A percentile compares a stretch with the other conserved stretches of the same genome.
Conservation (phyloP, 176 grass and related monocot species). For the Triticum dicoccoides region DNA sequence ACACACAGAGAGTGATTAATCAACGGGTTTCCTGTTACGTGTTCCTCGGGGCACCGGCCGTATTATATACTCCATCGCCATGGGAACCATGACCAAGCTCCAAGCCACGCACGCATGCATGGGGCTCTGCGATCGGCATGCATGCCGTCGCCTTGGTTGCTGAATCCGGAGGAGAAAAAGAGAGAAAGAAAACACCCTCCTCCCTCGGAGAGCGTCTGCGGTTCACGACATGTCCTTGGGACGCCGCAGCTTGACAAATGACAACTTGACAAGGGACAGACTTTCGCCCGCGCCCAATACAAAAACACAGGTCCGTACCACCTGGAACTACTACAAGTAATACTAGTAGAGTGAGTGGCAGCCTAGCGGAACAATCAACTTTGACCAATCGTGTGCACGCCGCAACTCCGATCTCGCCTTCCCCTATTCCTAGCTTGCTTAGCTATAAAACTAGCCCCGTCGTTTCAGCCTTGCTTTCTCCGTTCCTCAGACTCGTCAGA, state of each 20-base stretch:
- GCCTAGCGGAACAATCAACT: neutral
- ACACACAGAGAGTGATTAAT: too few relatives aligned
- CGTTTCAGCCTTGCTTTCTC: conserved; percentile 15
- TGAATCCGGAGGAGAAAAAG: neutral
- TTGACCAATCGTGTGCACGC: conserved; percentile 36
- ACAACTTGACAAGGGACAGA: conserved; percentile 21
- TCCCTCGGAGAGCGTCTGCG: neutral
- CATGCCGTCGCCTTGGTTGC: neutral
- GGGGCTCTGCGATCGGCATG: neutral
- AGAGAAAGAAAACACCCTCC: neutral
- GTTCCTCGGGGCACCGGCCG: neutral
- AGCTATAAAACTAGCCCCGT: neutral
- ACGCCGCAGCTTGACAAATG: conserved; percentile 22
- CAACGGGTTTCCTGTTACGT: neutral
- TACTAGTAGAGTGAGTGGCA: too few relatives aligned
- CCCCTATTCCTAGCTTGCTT: neutral
- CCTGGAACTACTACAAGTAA: neutral
- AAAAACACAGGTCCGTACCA: conserved; percentile 7
- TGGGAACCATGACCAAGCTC: neutral
- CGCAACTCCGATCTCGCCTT: neutral
- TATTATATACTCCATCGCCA: neutral
- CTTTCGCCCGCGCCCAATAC: neutral
- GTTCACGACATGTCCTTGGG: conserved; percentile 30
- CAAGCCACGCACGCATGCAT: neutral
- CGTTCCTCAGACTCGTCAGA: neutral